Percentiles rank a stretch among this genome's conserved stretches.
phyloP scores from a whole-genome alignment of 495 filamentous ascomycete species.

The Penicillium chermesinum region DNA sequence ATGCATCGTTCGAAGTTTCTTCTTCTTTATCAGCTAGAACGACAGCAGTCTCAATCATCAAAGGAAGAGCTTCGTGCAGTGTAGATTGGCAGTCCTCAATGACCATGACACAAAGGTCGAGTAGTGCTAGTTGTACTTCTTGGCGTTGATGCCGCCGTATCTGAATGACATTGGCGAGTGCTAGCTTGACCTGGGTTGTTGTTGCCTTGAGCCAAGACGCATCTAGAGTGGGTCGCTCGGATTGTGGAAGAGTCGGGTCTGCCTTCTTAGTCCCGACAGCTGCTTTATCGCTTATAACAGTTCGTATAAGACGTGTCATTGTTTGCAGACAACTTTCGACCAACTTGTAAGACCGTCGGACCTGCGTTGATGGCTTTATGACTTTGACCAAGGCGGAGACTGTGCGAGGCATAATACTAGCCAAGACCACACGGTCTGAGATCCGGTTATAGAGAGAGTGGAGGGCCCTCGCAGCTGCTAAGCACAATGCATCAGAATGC shows the following conservation, averaged over 20 bases:
- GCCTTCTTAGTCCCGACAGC: constrained; percentile 10
- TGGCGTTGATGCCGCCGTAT: constrained; percentile 66
- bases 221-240: constrained; percentile 35
- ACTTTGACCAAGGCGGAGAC: constrained; percentile 75
- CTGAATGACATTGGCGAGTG: constrained; percentile 70
- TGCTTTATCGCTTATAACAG: constrained; percentile 57
- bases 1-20: constrained; percentile 32
- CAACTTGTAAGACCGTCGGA: constrained; percentile 59
- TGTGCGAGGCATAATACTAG: constrained; percentile 82
- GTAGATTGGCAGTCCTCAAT: constrained; percentile 74
- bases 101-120: constrained; percentile 64
- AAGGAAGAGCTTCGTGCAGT: constrained; percentile 59
- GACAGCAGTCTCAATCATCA: constrained; percentile 78
- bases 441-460: constrained; percentile 56
- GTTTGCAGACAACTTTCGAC: constrained; percentile 57
- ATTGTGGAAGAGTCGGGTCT: constrained; percentile 24
- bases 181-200: constrained; percentile 75
- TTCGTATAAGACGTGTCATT: constrained; percentile 55
- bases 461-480: constrained; percentile 62
- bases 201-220: constrained; percentile 80
- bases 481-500: constrained; percentile 56
- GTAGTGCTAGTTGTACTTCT: constrained; percentile 65
- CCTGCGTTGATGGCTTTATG: constrained; percentile 60
- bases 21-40: constrained; percentile 56
- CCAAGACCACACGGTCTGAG: constrained; percentile 64